These are phyloP conservation scores for Diplogelasinospora grovesii DNA, from an alignment of 495 filamentous ascomycete species.

Conservation along the genomic window DNA sequence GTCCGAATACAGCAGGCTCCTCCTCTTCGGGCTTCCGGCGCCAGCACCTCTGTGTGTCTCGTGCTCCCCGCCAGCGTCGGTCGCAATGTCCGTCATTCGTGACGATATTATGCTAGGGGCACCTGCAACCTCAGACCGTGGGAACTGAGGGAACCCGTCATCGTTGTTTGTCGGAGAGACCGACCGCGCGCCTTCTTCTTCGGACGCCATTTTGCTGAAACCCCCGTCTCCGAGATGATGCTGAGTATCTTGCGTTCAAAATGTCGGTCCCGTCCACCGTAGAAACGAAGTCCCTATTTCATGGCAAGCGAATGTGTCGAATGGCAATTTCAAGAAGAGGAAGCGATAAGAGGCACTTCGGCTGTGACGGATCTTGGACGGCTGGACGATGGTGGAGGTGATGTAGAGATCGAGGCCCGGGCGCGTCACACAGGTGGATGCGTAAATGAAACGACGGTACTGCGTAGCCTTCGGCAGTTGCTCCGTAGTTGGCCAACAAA, in stretches of 20 bases:
- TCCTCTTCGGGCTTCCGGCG: slow-evolving; percentile 32
- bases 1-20: slow-evolving; percentile 37
- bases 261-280: too few relatives aligned
- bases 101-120: slow-evolving; percentile 71
- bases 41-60: slow-evolving; percentile 25
- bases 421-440: slow-evolving; percentile 16
- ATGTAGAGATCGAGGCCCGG: slow-evolving; percentile 7
- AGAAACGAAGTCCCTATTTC: too few relatives aligned
- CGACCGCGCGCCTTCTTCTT: slow-evolving; percentile 25
- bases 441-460: slow-evolving; percentile 1
- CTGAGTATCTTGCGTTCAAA: too few relatives aligned
- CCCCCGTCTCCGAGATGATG: too few relatives aligned
- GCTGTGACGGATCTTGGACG: slow-evolving; percentile 1
- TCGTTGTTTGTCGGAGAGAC: slow-evolving; percentile 30
- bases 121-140: slow-evolving; percentile 27
- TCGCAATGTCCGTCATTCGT: slow-evolving; percentile 73
- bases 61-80: slow-evolving; percentile 42
- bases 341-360: not conserved
- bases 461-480: not conserved
- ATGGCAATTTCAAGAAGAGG: too few relatives aligned
- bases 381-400: slow-evolving; percentile 4
- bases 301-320: slow-evolving; percentile 6
- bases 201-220: slow-evolving; percentile 29
- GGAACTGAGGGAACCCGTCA: slow-evolving; percentile 36
- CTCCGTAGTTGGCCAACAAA: not conserved